Base-by-base conservation (phyloP, 164 flowering plant genomes). In the Warburgia ugandensis region DNA sequence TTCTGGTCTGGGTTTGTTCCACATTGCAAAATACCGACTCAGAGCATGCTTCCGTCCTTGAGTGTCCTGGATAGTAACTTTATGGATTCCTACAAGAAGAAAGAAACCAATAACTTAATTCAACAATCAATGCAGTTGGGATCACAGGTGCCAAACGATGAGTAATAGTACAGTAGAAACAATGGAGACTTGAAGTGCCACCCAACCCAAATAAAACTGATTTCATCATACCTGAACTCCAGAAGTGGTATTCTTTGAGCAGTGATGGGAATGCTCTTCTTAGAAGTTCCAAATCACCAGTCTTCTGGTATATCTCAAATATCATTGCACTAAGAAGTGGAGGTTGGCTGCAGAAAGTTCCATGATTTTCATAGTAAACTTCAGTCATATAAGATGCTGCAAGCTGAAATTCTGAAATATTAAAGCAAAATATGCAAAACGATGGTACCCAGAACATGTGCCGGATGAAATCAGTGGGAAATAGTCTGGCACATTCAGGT, bases 1-100 rank as follows among this genome's bases (percentile, higher is more conserved):
- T 67, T 94, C 97, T 46, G 99, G 97, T 66, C 99, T 80, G 20
- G 99, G 94, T 55, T 82, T 68, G 68, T 94, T 68, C 99, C 99
- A 89, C 90, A 71, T 82, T 42, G 97, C 97, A 73, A 76, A 79
- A 50, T 86, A 94, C 25, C 97, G 78, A 60, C 70, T 82, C 35
- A 89, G 60, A 22, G 33, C 53, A 54, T 94, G 88, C 49, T 22
- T 61, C 9, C 48, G 29, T 35, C 69, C 82, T 49, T 73, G 39
- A 53, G 70, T 56, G 68, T 89, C 92, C 41, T 63, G 68, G 47
- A 89, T 70, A 19, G 55, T 65, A 63, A 89, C 81, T 60, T 66
- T 63, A 67, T 89, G 99, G 10, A 73, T 62, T 43, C 76, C 97
- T 92, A 55, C 37, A 7, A 55, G 4, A 13, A 10, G 28, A n/a